These are phyloP conservation scores for Pseudogymnoascus sp. DNA, from an alignment of 2,329 filamentous ascomycete genomes.

Conservation along the genomic window DNA sequence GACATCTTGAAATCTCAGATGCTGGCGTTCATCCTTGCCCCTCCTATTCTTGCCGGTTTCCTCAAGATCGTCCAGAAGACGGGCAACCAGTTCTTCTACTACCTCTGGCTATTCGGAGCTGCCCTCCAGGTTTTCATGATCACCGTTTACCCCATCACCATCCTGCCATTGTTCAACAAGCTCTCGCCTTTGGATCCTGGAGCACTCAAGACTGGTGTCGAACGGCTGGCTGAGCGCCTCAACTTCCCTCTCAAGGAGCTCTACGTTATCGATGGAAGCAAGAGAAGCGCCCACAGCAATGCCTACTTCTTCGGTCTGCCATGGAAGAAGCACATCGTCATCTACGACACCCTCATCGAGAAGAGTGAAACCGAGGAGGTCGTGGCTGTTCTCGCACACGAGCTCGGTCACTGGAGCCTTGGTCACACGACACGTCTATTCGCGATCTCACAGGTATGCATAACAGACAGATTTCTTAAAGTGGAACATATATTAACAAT, in stretches of 20 bases:
- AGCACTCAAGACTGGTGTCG: constrained; percentile 78
- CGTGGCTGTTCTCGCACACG: constrained; percentile 88
- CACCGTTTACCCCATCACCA: constrained; percentile 90
- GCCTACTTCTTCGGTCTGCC: constrained; percentile 95
- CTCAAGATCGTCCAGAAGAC: constrained; percentile 91
- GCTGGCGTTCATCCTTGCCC: constrained; percentile 69
- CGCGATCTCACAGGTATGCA: constrained; percentile 67
- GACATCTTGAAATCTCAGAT: constrained; percentile 89
- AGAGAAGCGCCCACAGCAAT: constrained; percentile 81
- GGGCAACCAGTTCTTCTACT: constrained; percentile 93
- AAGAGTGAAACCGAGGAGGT: constrained; percentile 90
- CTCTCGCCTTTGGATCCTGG: constrained; percentile 85
- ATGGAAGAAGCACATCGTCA: constrained; percentile 99
- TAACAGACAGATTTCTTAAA: background rate
- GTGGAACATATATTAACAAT: constrained; percentile 25
- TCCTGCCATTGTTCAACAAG: constrained; percentile 96
- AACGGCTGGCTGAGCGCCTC: constrained; percentile 72
- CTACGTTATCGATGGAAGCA: constrained; percentile 89
- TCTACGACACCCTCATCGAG: constrained; percentile 95
- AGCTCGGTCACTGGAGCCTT: constrained; percentile 94
- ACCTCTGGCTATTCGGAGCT: constrained; percentile 89
- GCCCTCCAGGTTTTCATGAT: constrained; percentile 89
- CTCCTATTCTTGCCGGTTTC: constrained; percentile 86
- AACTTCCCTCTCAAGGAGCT: constrained; percentile 89
- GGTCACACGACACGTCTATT: constrained; percentile 91